Percentiles rank a stretch among this genome's conserved stretches.
Conservation (phyloP, 1,139 yeast genomes). For the Magnusiomyces ingens region DNA sequence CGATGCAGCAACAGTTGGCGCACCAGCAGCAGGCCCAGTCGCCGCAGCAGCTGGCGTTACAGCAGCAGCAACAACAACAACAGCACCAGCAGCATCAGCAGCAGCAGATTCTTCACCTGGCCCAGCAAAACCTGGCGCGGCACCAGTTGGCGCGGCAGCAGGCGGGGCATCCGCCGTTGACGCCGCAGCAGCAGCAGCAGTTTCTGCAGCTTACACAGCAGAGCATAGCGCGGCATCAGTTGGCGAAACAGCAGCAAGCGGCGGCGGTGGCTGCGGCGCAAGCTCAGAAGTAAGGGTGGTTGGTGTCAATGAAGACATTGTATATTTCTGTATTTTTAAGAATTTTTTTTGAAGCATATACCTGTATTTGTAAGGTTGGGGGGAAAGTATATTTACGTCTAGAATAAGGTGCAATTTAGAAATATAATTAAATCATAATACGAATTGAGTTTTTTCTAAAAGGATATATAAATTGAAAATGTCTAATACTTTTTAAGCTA, state of each 20-base stretch:
- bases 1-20: constrained; percentile 21
- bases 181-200: constrained; percentile 4
- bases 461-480: constrained; percentile 25
- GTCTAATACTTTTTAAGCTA: constrained; percentile 45
- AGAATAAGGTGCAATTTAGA: no score
- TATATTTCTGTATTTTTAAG: no score
- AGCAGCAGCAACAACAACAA: constrained; percentile 35
- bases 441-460: no score
- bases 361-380: no score
- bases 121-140: neutral
- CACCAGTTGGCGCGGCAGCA: no score
- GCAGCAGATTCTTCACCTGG: neutral
- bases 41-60: constrained; percentile 21
- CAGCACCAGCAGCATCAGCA: constrained; percentile 16
- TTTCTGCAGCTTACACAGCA: constrained; percentile 21
- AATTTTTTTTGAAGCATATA: no score
- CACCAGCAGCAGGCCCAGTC: constrained; percentile 7
- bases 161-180: no score
- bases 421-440: no score
- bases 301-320: no score
- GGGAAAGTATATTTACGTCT: no score
- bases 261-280: constrained; percentile 12
- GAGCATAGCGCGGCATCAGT: constrained; percentile 22
- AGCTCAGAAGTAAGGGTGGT: no score
- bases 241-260: constrained; percentile 21